Evolutionary conservation across 2,329 filamentous ascomycete species (phyloP).

Genomic region (Talaromyces sp.): DNA sequence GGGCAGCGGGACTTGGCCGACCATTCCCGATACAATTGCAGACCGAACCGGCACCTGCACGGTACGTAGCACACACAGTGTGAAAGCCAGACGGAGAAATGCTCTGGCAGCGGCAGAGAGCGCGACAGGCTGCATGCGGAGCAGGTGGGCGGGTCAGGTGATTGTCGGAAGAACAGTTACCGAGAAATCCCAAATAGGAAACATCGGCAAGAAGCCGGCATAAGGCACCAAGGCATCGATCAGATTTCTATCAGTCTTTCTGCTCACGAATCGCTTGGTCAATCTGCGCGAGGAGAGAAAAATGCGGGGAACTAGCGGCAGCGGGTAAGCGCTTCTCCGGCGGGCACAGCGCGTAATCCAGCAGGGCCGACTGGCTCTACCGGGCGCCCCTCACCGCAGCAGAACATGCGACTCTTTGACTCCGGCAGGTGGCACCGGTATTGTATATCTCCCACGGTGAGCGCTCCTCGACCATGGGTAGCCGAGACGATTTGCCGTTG

Average conservation of each 20-base stretch:
- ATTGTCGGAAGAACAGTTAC: not conserved
- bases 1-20: not conserved
- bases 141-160: not conserved
- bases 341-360: not conserved
- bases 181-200: not conserved
- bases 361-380: not conserved
- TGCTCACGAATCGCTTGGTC: no score
- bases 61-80: not conserved
- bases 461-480: not conserved
- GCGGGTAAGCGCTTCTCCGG: slow-evolving; percentile 18
- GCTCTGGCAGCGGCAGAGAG: not conserved
- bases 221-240: not conserved
- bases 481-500: slow-evolving; percentile 9
- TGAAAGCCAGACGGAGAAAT: not conserved
- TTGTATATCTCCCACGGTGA: not conserved
- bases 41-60: not conserved
- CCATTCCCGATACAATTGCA: not conserved
- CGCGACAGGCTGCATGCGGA: not conserved
- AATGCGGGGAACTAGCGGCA: not conserved
- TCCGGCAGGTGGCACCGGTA: slow-evolving; percentile 15
- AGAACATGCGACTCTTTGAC: not conserved
- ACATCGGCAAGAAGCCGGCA: not conserved
- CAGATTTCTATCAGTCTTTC: no score
- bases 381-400: not conserved
- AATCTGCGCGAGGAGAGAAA: no score